These are phyloP conservation scores for Zygnema cylindricum DNA, from an alignment of 139 green algal species.

Conservation along the genomic window DNA sequence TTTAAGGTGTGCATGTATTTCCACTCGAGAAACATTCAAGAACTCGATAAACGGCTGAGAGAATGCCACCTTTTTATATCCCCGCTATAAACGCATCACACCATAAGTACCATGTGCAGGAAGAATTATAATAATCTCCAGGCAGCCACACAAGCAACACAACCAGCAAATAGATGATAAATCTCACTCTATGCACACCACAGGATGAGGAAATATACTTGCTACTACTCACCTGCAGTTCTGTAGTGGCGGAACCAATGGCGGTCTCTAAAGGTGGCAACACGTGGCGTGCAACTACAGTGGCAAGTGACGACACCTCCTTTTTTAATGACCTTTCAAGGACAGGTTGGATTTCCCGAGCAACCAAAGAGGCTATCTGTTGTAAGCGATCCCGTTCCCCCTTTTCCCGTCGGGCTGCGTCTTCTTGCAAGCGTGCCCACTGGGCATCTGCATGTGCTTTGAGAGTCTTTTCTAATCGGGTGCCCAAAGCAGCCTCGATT, in stretches of 20 bases:
- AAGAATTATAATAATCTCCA: no score
- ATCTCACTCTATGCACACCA: no score
- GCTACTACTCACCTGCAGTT: not conserved
- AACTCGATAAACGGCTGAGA: no score
- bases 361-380: not conserved
- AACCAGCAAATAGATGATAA: no score
- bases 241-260: not conserved
- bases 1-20: no score
- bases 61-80: no score
- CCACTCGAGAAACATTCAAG: no score
- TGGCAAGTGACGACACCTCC: constrained; percentile 55
- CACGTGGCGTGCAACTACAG: constrained; percentile 58
- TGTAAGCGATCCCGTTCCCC: constrained; percentile 22
- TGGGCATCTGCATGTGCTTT: constrained; percentile 55
- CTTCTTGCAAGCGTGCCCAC: constrained; percentile 40
- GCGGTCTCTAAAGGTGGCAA: constrained; percentile 34
- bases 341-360: constrained; percentile 3
- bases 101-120: no score
- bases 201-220: no score
- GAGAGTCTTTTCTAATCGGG: constrained; percentile 42
- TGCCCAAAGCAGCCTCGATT: constrained; percentile 43
- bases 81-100: no score
- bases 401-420: constrained; percentile 39
- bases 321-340: constrained; percentile 47
- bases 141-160: no score